Conservation (phyloP, 805 yeast species). For the Candida boleticola region DNA sequence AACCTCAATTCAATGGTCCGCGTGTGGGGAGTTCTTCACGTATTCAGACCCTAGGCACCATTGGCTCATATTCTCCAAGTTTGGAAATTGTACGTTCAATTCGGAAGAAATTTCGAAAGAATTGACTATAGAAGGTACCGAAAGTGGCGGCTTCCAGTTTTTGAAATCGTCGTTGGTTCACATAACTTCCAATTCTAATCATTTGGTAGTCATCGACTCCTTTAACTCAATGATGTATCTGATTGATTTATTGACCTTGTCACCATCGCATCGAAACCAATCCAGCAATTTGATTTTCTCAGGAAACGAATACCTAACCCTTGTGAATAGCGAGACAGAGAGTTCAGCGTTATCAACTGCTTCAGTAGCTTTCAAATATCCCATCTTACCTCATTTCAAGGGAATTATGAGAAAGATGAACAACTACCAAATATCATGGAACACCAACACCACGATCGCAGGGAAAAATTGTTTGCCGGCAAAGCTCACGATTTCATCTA, state of each 20-base stretch:
- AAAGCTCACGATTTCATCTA: slow-evolving; percentile 20
- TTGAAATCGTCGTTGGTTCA: slow-evolving; percentile 22
- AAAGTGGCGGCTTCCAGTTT: slow-evolving; percentile 16
- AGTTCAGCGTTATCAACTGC: slow-evolving; percentile 7
- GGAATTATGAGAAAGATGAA: slow-evolving; percentile 21
- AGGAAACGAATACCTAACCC: slow-evolving; percentile 1
- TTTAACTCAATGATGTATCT: background rate
- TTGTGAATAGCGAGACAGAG: slow-evolving; percentile 4
- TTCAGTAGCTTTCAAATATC: slow-evolving; percentile 17
- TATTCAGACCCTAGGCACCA: slow-evolving; percentile 13
- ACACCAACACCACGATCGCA: slow-evolving; percentile 7
- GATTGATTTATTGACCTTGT: background rate
- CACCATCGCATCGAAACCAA: background rate
- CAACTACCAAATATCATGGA: slow-evolving; percentile 15
- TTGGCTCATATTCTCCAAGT: slow-evolving; percentile 35
- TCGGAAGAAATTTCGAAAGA: slow-evolving; percentile 23
- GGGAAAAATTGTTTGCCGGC: slow-evolving; percentile 18
- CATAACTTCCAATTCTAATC: slow-evolving; percentile 25
- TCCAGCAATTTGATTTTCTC: background rate
- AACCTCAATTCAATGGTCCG: slow-evolving; percentile 27
- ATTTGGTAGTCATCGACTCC: slow-evolving; percentile 1
- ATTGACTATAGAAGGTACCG: slow-evolving; percentile 13
- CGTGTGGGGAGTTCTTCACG: slow-evolving; percentile 33
- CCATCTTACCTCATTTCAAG: slow-evolving; percentile 31
- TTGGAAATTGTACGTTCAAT: slow-evolving; percentile 31